phyloP scores from a whole-genome alignment of 768 basidiomycete genomes.

The Rhizopogon roseolus region DNA sequence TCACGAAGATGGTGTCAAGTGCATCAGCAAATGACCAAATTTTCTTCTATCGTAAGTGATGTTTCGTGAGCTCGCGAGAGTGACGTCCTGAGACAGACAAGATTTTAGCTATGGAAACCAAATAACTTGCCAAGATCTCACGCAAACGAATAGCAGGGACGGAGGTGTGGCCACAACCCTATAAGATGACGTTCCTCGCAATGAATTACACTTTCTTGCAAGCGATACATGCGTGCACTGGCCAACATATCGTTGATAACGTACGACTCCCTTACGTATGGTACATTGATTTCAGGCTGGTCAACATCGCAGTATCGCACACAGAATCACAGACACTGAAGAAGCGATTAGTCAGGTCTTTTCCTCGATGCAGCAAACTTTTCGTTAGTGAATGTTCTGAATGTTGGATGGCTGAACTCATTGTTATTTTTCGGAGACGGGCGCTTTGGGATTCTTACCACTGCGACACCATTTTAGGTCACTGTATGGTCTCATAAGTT shows the following conservation, averaged over 20 bases:
- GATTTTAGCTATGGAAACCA: constrained; percentile 51
- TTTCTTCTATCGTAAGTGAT: constrained; percentile 50
- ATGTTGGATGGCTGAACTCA: not conserved
- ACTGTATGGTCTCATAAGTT: not conserved
- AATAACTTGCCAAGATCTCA: constrained; percentile 34
- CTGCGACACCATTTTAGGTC: constrained; percentile 23
- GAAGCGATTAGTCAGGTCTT: constrained; percentile 17
- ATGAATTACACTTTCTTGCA: not conserved
- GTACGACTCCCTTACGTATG: constrained; percentile 13
- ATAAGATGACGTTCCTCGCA: not conserved
- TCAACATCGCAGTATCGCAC: too few species aligned
- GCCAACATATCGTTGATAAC: constrained; percentile 16
- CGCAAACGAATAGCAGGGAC: constrained; percentile 47
- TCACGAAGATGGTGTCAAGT: constrained; percentile 38
- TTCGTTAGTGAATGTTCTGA: constrained; percentile 16
- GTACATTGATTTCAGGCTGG: constrained; percentile 10
- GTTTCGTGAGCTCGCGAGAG: not conserved
- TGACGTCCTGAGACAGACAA: constrained; percentile 11
- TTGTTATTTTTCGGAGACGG: constrained; percentile 10
- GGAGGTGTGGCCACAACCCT: constrained; percentile 36
- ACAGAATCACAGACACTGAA: constrained; percentile 19
- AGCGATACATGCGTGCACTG: constrained; percentile 12
- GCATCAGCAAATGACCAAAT: constrained; percentile 45
- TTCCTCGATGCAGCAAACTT: constrained; percentile 20
- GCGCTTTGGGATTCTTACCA: constrained; percentile 26